phyloP scores from a whole-genome alignment of 1,139 yeast genomes.

The Diutina mesorugosa region DNA sequence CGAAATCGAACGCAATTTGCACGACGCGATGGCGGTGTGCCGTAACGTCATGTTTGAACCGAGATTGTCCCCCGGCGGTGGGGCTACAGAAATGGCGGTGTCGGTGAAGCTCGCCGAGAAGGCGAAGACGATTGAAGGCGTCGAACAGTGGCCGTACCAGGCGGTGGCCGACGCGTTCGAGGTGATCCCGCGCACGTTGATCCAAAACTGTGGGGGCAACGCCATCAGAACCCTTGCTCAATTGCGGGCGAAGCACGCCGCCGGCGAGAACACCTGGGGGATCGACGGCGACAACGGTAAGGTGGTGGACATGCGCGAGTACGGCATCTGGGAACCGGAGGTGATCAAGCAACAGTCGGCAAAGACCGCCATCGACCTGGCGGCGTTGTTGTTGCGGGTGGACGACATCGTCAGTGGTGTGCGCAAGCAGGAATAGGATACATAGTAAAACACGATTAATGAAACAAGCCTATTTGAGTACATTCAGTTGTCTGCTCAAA shows the following conservation, averaged over 20 bases:
- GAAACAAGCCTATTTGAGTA: background rate
- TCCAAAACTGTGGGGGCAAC: conserved; percentile 96
- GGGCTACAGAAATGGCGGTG: conserved; percentile 99
- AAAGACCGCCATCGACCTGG: conserved; percentile 95
- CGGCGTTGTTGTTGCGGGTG: conserved; percentile 85
- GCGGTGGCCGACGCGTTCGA: conserved; percentile 99
- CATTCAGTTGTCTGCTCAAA: too few species aligned
- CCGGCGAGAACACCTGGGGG: conserved; percentile 76
- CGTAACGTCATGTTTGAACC: conserved; percentile 95
- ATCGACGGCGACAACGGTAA: conserved; percentile 92
- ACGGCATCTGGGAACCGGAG: conserved; percentile 99
- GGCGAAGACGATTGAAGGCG: conserved; percentile 88
- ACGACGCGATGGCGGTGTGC: conserved; percentile 97
- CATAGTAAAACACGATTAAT: background rate
- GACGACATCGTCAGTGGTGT: conserved; percentile 98
- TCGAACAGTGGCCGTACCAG: conserved; percentile 97
- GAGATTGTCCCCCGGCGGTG: conserved; percentile 94
- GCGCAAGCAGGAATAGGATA: conserved; percentile 24
- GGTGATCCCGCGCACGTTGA: conserved; percentile 91
- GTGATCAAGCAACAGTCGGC: conserved; percentile 93
- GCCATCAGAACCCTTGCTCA: conserved; percentile 84
- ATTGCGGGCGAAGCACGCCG: conserved; percentile 92
- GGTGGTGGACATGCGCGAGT: conserved; percentile 87
- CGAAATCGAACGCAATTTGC: conserved; percentile 93
- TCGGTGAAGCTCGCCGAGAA: conserved; percentile 78